Base-by-base conservation (phyloP, 2,329 filamentous ascomycete genomes). In the Fusarium tanahbumbuense region DNA sequence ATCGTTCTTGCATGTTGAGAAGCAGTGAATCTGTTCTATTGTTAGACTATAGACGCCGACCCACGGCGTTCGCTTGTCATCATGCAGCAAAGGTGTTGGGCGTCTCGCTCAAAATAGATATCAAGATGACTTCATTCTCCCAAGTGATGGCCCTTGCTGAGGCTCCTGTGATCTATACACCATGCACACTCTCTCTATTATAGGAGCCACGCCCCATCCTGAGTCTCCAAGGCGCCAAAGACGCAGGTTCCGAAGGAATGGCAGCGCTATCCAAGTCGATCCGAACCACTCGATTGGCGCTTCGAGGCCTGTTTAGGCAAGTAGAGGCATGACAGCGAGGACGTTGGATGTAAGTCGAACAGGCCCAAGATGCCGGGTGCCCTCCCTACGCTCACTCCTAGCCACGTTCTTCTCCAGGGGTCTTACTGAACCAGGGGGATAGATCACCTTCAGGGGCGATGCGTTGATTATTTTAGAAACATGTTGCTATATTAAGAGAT, bases 401-500 rank as follows among this genome's bases (percentile, higher is more conserved):
- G 13, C 34, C 34, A 47, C 56, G 20, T 60, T 44, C 50, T 40
- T 52, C 37, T 37, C 52, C 52, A 64, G 30, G 57, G 63, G 50
- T 50, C 59, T 25, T 64, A 25, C 16, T 45, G 34, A 28, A 57
- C 46, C 49, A 44, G 28, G 32, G 48, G 40, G 44, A 20, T 41
- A 25, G 32, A 44, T 59, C 34, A 30, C 45, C 32, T 56, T 47
- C 54, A 46, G 45, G 56, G 53, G 50, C 44, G 41, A 52, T 52
- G 40, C 48, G 54, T 47, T 47, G 61, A 64, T 61, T 68, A 65
- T 55, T 71, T 57, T 68, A 71, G 68, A 55, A 68, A 57, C 55
- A 64, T 30, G 64, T 75, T 81, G 70, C 78, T 81, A 80, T 78
- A 78, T 76, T 78, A 76, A 77, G 78, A 70, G 65, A 67, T 71